Percentiles rank a stretch among this genome's conserved stretches.
These are phyloP conservation scores for Knufia petricola DNA, from an alignment of 2,329 filamentous ascomycete genomes.

Conservation along the genomic window DNA sequence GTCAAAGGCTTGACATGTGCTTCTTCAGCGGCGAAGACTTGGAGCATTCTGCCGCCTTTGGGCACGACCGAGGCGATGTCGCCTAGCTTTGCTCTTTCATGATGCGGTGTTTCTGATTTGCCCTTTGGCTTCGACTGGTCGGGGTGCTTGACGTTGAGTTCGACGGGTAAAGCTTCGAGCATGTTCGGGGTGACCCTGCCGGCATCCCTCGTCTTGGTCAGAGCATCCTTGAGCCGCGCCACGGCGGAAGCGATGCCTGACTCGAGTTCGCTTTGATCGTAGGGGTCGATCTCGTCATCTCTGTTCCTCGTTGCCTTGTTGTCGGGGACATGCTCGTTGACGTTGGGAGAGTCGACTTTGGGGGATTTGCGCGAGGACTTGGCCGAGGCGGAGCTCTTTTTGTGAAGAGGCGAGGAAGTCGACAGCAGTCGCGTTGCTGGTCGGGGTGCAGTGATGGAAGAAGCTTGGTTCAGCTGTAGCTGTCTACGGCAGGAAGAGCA, in stretches of 20 bases:
- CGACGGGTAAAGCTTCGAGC: constrained; percentile 53
- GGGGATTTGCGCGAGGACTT: constrained; percentile 27
- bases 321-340: constrained; percentile 35
- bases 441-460: background rate
- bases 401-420: constrained; percentile 33
- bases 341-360: constrained; percentile 23
- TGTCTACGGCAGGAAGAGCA: background rate
- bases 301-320: constrained; percentile 33
- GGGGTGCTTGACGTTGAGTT: constrained; percentile 40
- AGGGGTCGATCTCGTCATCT: constrained; percentile 41
- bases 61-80: constrained; percentile 60
- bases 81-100: constrained; percentile 42
- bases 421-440: background rate
- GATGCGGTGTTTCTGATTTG: constrained; percentile 34
- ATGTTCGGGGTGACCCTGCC: constrained; percentile 54
- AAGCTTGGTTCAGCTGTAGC: background rate
- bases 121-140: constrained; percentile 32
- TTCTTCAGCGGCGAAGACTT: constrained; percentile 55
- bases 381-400: constrained; percentile 45
- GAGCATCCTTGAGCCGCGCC: constrained; percentile 49
- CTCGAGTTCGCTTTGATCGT: constrained; percentile 51
- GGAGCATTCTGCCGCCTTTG: constrained; percentile 50
- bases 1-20: constrained; percentile 41
- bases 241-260: constrained; percentile 46
- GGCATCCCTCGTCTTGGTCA: constrained; percentile 52